Evolutionary conservation across 225 moss, liverwort and hornwort genomes (phyloP).

Genomic region (Pseudisothecium myosuroides): DNA sequence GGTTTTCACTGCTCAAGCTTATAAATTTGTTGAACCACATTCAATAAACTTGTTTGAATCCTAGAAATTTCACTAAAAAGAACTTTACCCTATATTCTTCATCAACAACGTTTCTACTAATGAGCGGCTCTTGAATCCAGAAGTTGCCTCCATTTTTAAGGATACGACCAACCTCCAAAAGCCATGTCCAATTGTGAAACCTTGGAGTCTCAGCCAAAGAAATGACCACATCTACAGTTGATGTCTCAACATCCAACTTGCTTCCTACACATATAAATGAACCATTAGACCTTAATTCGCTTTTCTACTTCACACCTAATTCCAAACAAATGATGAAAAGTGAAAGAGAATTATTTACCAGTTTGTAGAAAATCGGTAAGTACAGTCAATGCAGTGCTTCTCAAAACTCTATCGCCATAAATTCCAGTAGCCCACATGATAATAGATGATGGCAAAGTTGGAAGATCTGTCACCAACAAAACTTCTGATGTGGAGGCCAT

Average conservation of each 20-base stretch:
- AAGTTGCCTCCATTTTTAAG: slow-evolving; percentile 50
- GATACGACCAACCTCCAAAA: slow-evolving; percentile 38
- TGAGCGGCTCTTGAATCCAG: slow-evolving; percentile 60
- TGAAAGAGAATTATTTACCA: not conserved
- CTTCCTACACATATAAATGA: slow-evolving; percentile 1
- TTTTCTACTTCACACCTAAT: not conserved
- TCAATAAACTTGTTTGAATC: not conserved
- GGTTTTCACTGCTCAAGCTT: not conserved
- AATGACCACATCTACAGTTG: slow-evolving; percentile 40
- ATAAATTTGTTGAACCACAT: not conserved
- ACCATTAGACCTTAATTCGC: not conserved
- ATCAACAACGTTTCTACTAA: slow-evolving; percentile 1
- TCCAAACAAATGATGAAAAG: not conserved
- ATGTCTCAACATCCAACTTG: slow-evolving; percentile 32
- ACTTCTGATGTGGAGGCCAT: not conserved
- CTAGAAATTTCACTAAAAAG: not conserved
- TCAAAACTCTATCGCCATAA: not conserved
- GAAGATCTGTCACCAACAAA: slow-evolving; percentile 5
- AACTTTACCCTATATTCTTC: slow-evolving; percentile 30
- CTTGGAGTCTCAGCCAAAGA: slow-evolving; percentile 62
- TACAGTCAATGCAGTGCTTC: not conserved
- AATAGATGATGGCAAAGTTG: not conserved
- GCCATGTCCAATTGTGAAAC: slow-evolving; percentile 50
- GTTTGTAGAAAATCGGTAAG: not conserved
- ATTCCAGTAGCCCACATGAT: not conserved